Evolutionary conservation across 306 rosid genomes (phyloP), one percentile per base, ranked within the genome.

Genomic region (Mucuna pruriens): DNA sequence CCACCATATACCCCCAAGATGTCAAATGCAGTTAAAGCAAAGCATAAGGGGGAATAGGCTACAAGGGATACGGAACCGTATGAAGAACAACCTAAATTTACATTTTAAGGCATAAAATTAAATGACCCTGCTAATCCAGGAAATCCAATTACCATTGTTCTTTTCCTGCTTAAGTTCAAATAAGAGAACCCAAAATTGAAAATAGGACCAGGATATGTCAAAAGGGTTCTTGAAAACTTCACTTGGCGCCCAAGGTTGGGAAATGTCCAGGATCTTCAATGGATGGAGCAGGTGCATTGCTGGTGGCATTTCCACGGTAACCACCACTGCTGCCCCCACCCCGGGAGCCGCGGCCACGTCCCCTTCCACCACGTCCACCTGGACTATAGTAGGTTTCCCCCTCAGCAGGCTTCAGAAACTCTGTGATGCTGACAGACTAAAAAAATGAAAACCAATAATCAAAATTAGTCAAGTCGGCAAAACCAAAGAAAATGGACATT

Each of bases 371-470:
- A 1, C 97, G 98, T 3, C 98, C 97, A 5, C 97, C 92, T 1
- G 89, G 74, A 40, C 1, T 42, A 26, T 87, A 84, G 88, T 58
- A 75, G 80, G 79, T 80, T 86, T 92, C 97, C 4, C 99, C 99
- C 48, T 90, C 98, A 77, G 93, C 85, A 9, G 94, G 97, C 94
- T 96, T 96, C 89, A 96, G 92, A 70, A 96, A 93, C 90, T 93
- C 97, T 1, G 88, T 96, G 69, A 92, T 96, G 87, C 92, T 92
- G 23, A 93, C 94, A 79, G 94, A 77, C 98, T 96, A 72, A 9
- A 9, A n/a, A 73, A 11, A 39, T 2, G 12, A 77, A 79, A 60
- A 42, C 54, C 44, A 31, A 48, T 9, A 52, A 29, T 55, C 11
- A 66, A 70, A 15, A 46, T 39, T 12, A 64, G 20, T 25, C 19